These are phyloP conservation scores for Cladobotryum mycophilum DNA, from an alignment of 2,329 filamentous ascomycete species.

Conservation along the genomic window DNA sequence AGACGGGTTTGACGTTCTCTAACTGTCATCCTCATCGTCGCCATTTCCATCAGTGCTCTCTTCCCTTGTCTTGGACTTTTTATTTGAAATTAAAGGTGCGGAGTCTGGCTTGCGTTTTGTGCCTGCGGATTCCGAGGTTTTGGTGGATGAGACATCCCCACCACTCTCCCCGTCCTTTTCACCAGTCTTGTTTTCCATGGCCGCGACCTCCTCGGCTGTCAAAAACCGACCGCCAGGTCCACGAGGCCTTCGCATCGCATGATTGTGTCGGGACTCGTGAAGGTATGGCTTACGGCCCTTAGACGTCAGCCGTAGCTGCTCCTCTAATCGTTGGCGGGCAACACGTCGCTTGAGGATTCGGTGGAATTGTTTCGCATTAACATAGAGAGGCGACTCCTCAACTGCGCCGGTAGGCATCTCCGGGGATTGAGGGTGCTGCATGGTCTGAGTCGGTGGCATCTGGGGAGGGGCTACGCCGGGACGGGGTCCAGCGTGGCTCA, in stretches of 20 bases:
- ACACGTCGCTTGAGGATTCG: slow-evolving; percentile 91
- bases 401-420: slow-evolving; percentile 67
- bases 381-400: slow-evolving; percentile 92
- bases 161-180: slow-evolving; percentile 29
- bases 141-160: slow-evolving; percentile 23
- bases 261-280: slow-evolving; percentile 95
- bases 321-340: slow-evolving; percentile 87
- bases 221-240: slow-evolving; percentile 93
- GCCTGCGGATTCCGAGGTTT: slow-evolving; percentile 29
- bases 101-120: slow-evolving; percentile 57
- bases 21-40: slow-evolving; percentile 41
- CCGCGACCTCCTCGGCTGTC: slow-evolving; percentile 90
- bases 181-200: slow-evolving; percentile 65
- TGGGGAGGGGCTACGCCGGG: slow-evolving; percentile 50
- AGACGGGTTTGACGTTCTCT: slow-evolving; percentile 12
- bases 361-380: slow-evolving; percentile 98
- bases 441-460: slow-evolving; percentile 56
- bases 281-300: slow-evolving; percentile 96
- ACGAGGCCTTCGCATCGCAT: slow-evolving; percentile 91
- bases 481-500: slow-evolving; percentile 58
- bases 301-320: slow-evolving; percentile 82
- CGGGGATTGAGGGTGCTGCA: slow-evolving; percentile 67
- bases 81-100: slow-evolving; percentile 42
- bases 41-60: slow-evolving; percentile 32
- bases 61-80: slow-evolving; percentile 51